Evolutionary conservation across 495 filamentous ascomycete genomes (phyloP).

Genomic region (Aspergillus diversus): DNA sequence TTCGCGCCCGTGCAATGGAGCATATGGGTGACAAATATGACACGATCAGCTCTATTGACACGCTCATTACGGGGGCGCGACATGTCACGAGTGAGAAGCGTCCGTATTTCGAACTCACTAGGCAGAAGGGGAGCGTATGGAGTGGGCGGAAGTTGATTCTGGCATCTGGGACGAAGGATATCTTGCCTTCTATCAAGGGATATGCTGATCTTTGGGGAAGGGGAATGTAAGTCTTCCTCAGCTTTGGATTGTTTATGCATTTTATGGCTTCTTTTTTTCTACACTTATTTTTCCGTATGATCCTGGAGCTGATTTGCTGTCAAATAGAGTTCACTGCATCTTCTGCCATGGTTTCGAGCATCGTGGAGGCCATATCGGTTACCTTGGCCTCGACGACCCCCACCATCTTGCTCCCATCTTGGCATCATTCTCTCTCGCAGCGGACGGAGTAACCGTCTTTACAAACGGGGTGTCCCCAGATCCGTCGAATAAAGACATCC

Average conservation of each 20-base stretch:
- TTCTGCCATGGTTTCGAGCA: not conserved
- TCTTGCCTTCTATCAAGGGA: not conserved
- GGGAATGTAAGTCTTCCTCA: slow-evolving; percentile 11
- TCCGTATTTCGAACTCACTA: not conserved
- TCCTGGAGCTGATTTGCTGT: too few species aligned
- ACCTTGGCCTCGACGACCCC: not conserved
- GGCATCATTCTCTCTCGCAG: not conserved
- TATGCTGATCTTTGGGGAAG: slow-evolving; percentile 10
- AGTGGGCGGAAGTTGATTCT: slow-evolving; percentile 4
- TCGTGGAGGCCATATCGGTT: not conserved
- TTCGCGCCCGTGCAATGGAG: not conserved
- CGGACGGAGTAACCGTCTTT: not conserved
- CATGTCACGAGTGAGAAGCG: not conserved
- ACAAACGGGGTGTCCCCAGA: not conserved
- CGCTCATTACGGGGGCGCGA: not conserved
- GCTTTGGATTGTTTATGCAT: too few species aligned
- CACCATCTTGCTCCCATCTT: not conserved
- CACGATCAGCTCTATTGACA: not conserved
- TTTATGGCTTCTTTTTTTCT: too few species aligned
- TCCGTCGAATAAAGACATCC: not conserved
- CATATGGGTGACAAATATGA: not conserved
- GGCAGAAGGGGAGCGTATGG: not conserved
- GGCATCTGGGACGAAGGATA: slow-evolving; percentile 6
- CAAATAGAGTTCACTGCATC: not conserved
- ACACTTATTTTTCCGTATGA: too few species aligned